A percentile compares a stretch with the other conserved stretches of the same genome.
Evolutionary conservation across 1,139 yeast species (phyloP).

Genomic region (Lodderomyces parapsilosis): DNA sequence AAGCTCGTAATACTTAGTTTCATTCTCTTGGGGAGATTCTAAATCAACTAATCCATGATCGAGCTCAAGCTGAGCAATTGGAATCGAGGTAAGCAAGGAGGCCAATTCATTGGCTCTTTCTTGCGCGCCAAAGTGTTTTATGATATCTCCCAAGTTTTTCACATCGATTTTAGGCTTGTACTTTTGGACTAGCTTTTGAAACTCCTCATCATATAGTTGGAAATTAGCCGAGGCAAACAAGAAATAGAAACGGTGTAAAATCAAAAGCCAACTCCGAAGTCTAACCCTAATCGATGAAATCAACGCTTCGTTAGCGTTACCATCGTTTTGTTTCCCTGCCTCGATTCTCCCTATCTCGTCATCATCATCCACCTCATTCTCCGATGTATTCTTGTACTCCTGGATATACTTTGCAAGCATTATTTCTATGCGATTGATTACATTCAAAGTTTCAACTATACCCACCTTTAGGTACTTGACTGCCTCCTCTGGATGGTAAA

Average conservation of each 20-base stretch:
- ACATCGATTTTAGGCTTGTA: slow-evolving; percentile 11
- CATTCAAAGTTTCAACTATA: slow-evolving; percentile 34
- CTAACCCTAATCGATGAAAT: slow-evolving; percentile 25
- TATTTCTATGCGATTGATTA: slow-evolving; percentile 21
- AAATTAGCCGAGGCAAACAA: slow-evolving; percentile 80
- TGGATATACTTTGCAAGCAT: slow-evolving; percentile 18
- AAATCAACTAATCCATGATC: slow-evolving; percentile 10
- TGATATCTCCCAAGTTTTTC: slow-evolving; percentile 6
- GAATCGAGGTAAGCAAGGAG: slow-evolving; percentile 21
- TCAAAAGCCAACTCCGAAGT: slow-evolving; percentile 54
- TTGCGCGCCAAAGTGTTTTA: slow-evolving; percentile 7
- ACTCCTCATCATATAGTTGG: slow-evolving; percentile 53
- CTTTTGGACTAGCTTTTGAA: slow-evolving; percentile 23
- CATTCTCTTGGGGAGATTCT: slow-evolving; percentile 18
- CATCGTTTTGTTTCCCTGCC: not conserved
- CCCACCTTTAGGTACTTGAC: slow-evolving; percentile 41
- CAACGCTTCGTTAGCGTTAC: slow-evolving; percentile 19
- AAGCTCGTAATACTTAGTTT: slow-evolving; percentile 47
- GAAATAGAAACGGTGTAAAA: slow-evolving; percentile 74
- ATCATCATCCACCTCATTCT: slow-evolving; percentile 21
- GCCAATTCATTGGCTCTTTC: slow-evolving; percentile 25
- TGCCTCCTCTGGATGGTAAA: slow-evolving; percentile 51
- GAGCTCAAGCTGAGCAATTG: slow-evolving; percentile 14
- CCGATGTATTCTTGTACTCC: slow-evolving; percentile 16
- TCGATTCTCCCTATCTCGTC: slow-evolving; percentile 18